Conservation (phyloP, 768 basidiomycete genomes). For the Auricularia auricula-judae region DNA sequence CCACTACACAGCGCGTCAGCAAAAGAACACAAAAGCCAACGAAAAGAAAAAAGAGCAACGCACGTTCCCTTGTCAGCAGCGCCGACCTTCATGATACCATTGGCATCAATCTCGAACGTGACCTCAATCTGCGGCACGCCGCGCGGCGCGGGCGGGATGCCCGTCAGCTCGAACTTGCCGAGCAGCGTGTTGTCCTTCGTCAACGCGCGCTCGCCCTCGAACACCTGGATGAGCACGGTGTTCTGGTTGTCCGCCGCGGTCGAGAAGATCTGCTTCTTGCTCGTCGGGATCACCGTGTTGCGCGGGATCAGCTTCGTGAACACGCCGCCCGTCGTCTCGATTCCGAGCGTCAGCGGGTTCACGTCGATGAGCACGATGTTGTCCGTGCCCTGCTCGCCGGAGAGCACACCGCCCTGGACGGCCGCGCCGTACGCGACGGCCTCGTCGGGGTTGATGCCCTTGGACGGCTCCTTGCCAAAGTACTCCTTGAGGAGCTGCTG, state of each 20-base stretch:
- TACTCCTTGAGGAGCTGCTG: slow-evolving; percentile 97
- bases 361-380: slow-evolving; percentile 95
- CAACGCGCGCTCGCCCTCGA: slow-evolving; percentile 90
- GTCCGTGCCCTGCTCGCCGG: slow-evolving; percentile 82
- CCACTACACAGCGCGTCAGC: slow-evolving; percentile 33
- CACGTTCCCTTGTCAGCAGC: slow-evolving; percentile 92
- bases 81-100: slow-evolving; percentile 89
- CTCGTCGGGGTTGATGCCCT: slow-evolving; percentile 98
- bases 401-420: slow-evolving; percentile 96
- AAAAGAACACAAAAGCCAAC: neutral
- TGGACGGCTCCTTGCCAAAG: slow-evolving; percentile 96
- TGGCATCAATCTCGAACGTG: slow-evolving; percentile 89
- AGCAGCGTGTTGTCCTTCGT: slow-evolving; percentile 99
- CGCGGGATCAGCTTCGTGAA: slow-evolving; percentile 96
- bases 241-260: slow-evolving; percentile 15
- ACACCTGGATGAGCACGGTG: slow-evolving; percentile 94
- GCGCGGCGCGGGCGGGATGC: slow-evolving; percentile 91
- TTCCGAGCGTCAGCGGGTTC: slow-evolving; percentile 93
- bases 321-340: slow-evolving; percentile 97
- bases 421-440: slow-evolving; percentile 98
- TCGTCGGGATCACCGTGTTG: slow-evolving; percentile 96
- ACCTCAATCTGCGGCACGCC: slow-evolving; percentile 98
- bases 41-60: slow-evolving; percentile 17
- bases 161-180: slow-evolving; percentile 88
- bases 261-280: slow-evolving; percentile 68